Evolutionary conservation across 257 asterid species (phyloP), one percentile per base, ranked within the genome.

Genomic region (Verbena officinalis): DNA sequence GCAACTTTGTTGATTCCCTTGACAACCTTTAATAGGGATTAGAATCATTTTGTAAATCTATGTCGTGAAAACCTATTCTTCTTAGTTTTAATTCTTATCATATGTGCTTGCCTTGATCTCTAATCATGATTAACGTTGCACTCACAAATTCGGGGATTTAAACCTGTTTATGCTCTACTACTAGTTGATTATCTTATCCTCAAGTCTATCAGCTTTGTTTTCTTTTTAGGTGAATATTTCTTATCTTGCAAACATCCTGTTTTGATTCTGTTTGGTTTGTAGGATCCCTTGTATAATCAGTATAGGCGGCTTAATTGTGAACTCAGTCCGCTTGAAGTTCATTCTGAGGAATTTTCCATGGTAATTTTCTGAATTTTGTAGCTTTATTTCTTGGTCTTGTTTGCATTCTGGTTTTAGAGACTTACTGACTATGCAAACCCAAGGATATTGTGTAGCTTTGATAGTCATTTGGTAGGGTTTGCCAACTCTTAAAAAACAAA

Each of bases 271-370:
- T 55, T 74, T 68, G 71, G 68, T 40, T 51, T 73, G 70, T 60
- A 84, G 90, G 97, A 92, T 80, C 97, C 98, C 38, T 70, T 92
- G 73, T 82, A 87, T 74, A 77, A 79, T 71, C 95, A 87, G 21
- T 92, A 92, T 62, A 78, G 75, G 52, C 91, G 80, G 75, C 98
- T 92, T 75, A 79, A 65, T 69, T 92, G 98, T 75, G 85, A 87
- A 61, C 80, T 92, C 55, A 59, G 53, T 65, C 93, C 96, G 17
- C 75, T 92, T 65, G 96, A 82, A 60, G 86, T 70, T 54, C 79
- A 76, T 58, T 88, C 94, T 7, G 55, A 65, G 42, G 96, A 88
- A 68, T 84, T 78, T 62, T 59, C 66, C 31, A 86, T 80, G 96
- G 98, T 89, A 85, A 57, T 43, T 43, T 36, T 20, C 73, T 33